These are phyloP conservation scores for Hanseniaspora sp. DNA, from an alignment of 1,139 yeast species.

Conservation along the genomic window DNA sequence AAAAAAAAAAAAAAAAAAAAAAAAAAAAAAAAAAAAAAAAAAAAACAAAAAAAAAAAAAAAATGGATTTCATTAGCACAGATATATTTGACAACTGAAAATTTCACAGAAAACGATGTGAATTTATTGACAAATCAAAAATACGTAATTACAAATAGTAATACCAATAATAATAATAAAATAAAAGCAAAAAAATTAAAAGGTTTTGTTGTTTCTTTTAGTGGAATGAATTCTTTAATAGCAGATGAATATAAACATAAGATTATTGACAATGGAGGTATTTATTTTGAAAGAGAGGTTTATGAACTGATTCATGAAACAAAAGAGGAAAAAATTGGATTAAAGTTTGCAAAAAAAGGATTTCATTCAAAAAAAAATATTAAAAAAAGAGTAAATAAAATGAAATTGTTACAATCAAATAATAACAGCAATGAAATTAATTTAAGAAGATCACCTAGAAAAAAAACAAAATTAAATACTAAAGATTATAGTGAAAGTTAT, in stretches of 20 bases:
- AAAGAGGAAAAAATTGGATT: not conserved
- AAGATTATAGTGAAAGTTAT: not conserved
- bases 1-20: too few relatives aligned
- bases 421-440: not conserved
- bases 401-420: too few relatives aligned
- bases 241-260: not conserved
- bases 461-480: not conserved
- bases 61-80: not conserved
- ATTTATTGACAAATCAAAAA: not conserved
- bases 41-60: too few relatives aligned
- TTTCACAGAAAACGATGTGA: not conserved
- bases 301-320: not conserved
- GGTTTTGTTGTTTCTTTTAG: slow-evolving; percentile 3
- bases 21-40: too few relatives aligned
- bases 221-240: not conserved
- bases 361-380: not conserved
- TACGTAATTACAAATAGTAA: not conserved
- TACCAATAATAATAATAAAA: not conserved
- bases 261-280: not conserved
- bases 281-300: not conserved
- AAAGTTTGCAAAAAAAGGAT: not conserved
- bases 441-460: not conserved
- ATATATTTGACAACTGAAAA: not conserved
- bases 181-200: not conserved
- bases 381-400: not conserved